Conservation (phyloP, 148 eudicot genomes). For the Heliamphora exappendiculata region DNA sequence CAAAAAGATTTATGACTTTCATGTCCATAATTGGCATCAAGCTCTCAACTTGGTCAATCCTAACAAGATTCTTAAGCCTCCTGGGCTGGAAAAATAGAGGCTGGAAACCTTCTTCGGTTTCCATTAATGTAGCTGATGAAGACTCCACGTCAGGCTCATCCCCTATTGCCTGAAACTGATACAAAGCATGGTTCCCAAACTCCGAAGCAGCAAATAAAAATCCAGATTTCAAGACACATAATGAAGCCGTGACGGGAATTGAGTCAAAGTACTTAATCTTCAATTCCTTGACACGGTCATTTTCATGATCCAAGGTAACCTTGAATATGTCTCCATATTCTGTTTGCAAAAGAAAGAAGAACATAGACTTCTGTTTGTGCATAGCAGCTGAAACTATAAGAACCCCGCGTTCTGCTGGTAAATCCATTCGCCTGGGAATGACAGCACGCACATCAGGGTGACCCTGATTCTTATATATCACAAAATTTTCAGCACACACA, state of each 20-base stretch:
- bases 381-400: conserved; percentile 82
- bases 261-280: conserved; percentile 92
- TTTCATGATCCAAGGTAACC: conserved; percentile 76
- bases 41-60: conserved; percentile 93
- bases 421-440: conserved; percentile 82
- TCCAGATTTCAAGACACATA: conserved; percentile 86
- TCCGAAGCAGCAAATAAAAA: conserved; percentile 94
- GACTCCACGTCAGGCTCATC: conserved; percentile 95
- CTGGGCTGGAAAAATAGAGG: conserved; percentile 88
- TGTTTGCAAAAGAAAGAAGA: conserved; percentile 84
- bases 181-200: conserved; percentile 92
- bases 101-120: conserved; percentile 89
- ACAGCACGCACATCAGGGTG: conserved; percentile 86
- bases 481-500: conserved; percentile 96
- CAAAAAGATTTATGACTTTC: conserved; percentile 84
- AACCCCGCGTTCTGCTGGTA: conserved; percentile 89
- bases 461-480: conserved; percentile 93
- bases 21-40: conserved; percentile 98
- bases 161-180: conserved; percentile 97
- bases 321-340: conserved; percentile 94
- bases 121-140: conserved; percentile 67
- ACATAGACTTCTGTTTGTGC: conserved; percentile 87
- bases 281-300: conserved; percentile 71
- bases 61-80: conserved; percentile 72
- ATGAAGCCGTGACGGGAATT: conserved; percentile 72